phyloP scores from a whole-genome alignment of 2,329 filamentous ascomycete genomes.

The Aspergillus awamori region DNA sequence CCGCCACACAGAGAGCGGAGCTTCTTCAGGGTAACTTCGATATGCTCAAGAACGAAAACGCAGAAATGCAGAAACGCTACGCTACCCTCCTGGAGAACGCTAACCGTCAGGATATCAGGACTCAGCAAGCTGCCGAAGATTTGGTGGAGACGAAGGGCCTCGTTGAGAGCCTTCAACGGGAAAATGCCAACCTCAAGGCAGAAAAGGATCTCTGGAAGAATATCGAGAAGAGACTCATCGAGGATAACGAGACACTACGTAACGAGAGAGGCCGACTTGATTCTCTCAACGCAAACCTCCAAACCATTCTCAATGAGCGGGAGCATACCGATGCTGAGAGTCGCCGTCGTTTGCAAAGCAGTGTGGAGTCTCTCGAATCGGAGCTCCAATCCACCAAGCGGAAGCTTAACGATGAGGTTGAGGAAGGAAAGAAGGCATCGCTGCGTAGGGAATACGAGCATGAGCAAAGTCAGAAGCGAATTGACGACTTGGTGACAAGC shows the following conservation, averaged over 20 bases:
- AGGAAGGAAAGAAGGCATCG: conserved; percentile 80
- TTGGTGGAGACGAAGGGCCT: conserved; percentile 81
- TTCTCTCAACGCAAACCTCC: conserved; percentile 77
- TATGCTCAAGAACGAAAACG: conserved; percentile 81
- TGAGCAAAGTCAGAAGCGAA: conserved; percentile 83
- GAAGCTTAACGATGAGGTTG: conserved; percentile 78
- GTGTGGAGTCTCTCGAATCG: conserved; percentile 75
- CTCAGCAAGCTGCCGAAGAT: conserved; percentile 90
- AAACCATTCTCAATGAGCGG: conserved; percentile 88
- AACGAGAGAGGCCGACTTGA: conserved; percentile 86
- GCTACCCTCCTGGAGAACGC: conserved; percentile 77
- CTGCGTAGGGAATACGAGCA: conserved; percentile 88
- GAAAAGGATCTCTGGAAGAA: conserved; percentile 95
- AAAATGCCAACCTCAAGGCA: conserved; percentile 89
- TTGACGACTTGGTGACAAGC: conserved; percentile 84
- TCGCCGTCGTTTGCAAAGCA: conserved; percentile 75
- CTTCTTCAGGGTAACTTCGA: conserved; percentile 87
- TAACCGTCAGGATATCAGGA: conserved; percentile 85
- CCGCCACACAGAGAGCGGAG: conserved; percentile 81
- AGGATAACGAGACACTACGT: conserved; percentile 81
- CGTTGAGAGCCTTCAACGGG: conserved; percentile 83
- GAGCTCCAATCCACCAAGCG: conserved; percentile 79
- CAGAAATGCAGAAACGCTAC: conserved; percentile 80
- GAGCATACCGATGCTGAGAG: conserved; percentile 81
- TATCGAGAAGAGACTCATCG: conserved; percentile 83